Base-by-base conservation (phyloP, 2,329 filamentous ascomycete genomes). In the Fusarium nodosum region DNA sequence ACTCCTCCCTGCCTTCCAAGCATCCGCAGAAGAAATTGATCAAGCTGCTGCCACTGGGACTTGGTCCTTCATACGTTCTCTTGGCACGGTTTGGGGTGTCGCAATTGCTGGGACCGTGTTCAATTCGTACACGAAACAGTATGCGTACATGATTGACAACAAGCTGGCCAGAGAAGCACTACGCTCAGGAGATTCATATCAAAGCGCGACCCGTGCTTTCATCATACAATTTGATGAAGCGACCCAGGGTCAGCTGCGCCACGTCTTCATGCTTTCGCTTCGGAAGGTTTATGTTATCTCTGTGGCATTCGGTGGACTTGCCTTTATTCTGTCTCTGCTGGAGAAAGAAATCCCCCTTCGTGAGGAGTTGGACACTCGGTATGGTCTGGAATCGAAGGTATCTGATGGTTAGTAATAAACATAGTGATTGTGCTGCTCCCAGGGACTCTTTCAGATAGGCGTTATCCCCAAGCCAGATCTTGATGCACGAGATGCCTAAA, bases 71-170 rank as follows among this genome's bases (percentile, higher is more conserved):
- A 76, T 83, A 38, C 79, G 84, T 7, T 78, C 74, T 5, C 79
- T 86, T 9, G 84, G 84, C 0, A 67, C 75, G 9, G 78, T 83
- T 5, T 80, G 84, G 70, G 83, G 84, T 6, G 79, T 85, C 2
- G 78, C 82, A 0, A 79, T 87, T 7, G 81, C 81, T 0, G 79
- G 79, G 0, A 72, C 77, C 1, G 77, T 84, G n/a, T 84, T 84
- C 69, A 78, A 79, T 53, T 72, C 73, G 0, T 73, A 71, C 13
- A 68, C 64, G 8, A 65, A 67, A n/a, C 52, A 45, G 42, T 73
- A 69, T 20, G 73, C 71, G 2, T 36, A 72, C 34, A 56, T 60
- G 26, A 68, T 78, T 13, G 60, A 73, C 18, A 66, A 73, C 24
- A 56, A 61, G 16, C 3, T 31, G 5, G 73, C 66, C 1, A 41